Evolutionary conservation across 768 basidiomycete species (phyloP).

Genomic region (Pisolithus microcarpus): DNA sequence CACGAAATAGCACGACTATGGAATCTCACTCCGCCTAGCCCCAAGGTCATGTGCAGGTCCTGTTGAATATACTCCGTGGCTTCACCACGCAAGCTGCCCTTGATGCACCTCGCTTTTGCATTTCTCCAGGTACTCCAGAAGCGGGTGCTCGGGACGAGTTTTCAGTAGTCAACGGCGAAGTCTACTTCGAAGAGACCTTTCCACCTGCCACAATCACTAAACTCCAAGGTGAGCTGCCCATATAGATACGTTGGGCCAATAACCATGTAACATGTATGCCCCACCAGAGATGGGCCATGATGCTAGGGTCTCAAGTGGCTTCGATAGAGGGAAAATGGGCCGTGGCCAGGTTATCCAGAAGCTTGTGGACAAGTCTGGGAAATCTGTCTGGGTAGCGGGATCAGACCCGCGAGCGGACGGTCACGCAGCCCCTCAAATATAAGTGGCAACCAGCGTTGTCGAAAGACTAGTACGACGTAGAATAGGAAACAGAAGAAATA

Average conservation of each 20-base stretch:
- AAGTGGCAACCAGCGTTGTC: slow-evolving; percentile 6
- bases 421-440: slow-evolving; percentile 82
- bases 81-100: slow-evolving; percentile 84
- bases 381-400: slow-evolving; percentile 89
- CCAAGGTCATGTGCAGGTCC: slow-evolving; percentile 93
- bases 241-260: background rate
- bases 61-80: slow-evolving; percentile 84
- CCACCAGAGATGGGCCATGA: slow-evolving; percentile 82
- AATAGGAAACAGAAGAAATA: background rate
- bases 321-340: slow-evolving; percentile 60
- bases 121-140: slow-evolving; percentile 76
- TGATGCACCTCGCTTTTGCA: slow-evolving; percentile 94
- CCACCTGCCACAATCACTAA: slow-evolving; percentile 50
- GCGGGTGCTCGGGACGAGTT: slow-evolving; percentile 41
- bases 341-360: slow-evolving; percentile 89
- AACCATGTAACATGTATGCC: background rate
- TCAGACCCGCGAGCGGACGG: slow-evolving; percentile 87
- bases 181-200: slow-evolving; percentile 87
- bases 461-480: background rate
- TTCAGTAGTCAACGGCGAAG: slow-evolving; percentile 66
- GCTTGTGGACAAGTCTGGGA: slow-evolving; percentile 55
- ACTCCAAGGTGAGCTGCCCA: slow-evolving; percentile 50
- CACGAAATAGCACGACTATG: background rate
- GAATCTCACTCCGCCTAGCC: slow-evolving; percentile 42
- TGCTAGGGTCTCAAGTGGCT: slow-evolving; percentile 55